phyloP scores from a whole-genome alignment of 805 yeast species.

The Starmera amethionina region DNA sequence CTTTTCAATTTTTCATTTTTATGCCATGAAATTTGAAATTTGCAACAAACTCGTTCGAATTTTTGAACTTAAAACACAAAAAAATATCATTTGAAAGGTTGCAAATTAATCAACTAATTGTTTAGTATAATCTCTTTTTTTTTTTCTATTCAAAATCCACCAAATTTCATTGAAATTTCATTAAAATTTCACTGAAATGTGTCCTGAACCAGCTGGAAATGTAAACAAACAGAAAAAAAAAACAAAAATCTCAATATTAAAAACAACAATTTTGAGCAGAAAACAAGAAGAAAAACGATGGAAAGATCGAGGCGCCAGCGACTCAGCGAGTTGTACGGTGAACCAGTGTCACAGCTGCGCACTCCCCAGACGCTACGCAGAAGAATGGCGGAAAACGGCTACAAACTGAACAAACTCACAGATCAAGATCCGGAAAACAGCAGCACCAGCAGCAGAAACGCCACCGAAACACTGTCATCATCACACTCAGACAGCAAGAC shows the following conservation, averaged over 20 bases:
- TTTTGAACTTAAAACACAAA: no score
- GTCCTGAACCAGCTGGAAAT: not conserved
- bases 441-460: constrained; percentile 2
- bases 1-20: no score
- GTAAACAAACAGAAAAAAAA: not conserved
- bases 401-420: not conserved
- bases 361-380: constrained; percentile 10
- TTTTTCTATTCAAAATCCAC: no score
- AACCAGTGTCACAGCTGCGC: constrained; percentile 7
- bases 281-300: constrained; percentile 5
- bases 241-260: not conserved
- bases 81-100: no score
- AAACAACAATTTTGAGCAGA: not conserved
- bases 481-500: no score
- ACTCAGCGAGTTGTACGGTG: constrained; percentile 17
- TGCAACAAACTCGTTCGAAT: no score
- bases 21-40: no score
- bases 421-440: not conserved
- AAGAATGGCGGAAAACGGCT: constrained; percentile 6
- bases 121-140: no score
- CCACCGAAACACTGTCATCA: not conserved
- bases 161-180: no score
- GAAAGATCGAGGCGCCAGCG: constrained; percentile 21
- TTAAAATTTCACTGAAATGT: no score
- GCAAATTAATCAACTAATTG: no score